phyloP scores from a whole-genome alignment of 768 basidiomycete species.

The Brasilioporus rufonigricans region DNA sequence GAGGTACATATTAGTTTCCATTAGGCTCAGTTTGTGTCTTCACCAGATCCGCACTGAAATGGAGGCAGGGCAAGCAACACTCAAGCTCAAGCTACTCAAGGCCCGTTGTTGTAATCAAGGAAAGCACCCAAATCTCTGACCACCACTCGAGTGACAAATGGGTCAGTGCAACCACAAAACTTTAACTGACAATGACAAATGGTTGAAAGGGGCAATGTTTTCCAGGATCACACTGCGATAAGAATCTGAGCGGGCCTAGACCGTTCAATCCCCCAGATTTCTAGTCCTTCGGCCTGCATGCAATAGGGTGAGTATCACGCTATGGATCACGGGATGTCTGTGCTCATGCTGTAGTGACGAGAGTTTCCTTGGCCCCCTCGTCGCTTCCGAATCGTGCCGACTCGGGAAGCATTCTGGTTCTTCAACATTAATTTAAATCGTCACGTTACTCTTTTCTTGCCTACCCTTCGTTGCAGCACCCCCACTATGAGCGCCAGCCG shows the following conservation, averaged over 20 bases:
- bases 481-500: slow-evolving; percentile 9
- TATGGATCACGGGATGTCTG: background rate
- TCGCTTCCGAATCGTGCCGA: slow-evolving; percentile 21
- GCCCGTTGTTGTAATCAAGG: background rate
- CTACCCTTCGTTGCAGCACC: background rate
- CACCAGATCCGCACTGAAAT: background rate
- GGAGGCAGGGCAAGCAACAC: background rate
- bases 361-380: background rate
- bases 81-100: no score
- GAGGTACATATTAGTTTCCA: no score
- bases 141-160: background rate
- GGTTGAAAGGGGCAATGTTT: background rate
- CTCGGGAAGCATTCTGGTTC: background rate
- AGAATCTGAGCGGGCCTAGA: background rate
- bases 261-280: background rate
- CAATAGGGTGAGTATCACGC: background rate
- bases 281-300: background rate
- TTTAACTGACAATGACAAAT: background rate
- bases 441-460: background rate
- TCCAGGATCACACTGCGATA: background rate
- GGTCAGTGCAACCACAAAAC: background rate
- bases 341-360: background rate
- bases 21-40: no score
- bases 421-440: background rate
- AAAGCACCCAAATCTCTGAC: background rate